phyloP scores from a whole-genome alignment of 352 stramenopile species.

The Pythium brachiatum region DNA sequence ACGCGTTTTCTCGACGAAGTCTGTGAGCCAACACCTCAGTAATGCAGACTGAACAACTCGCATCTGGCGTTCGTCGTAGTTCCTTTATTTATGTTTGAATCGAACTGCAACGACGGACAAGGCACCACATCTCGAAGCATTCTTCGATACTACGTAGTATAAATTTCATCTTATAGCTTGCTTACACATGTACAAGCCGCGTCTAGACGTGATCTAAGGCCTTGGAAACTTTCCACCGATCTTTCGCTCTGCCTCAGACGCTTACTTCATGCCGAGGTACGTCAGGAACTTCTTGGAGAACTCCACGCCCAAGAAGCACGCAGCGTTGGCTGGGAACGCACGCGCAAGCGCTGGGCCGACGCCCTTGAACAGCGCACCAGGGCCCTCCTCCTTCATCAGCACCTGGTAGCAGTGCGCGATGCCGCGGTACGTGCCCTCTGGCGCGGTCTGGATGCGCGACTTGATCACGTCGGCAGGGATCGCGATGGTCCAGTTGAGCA shows the following conservation, averaged over 20 bases:
- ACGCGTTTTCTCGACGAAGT: constrained; percentile 80
- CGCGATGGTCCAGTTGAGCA: constrained; percentile 94
- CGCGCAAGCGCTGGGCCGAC: constrained; percentile 92
- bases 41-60: too few relatives aligned
- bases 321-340: constrained; percentile 95
- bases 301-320: constrained; percentile 92
- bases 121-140: neutral
- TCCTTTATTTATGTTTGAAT: neutral
- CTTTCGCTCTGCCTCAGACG: neutral
- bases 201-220: constrained; percentile 6
- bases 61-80: neutral
- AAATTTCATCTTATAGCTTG: neutral
- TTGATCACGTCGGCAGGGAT: constrained; percentile 97
- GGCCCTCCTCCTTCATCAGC: constrained; percentile 94
- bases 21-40: constrained; percentile 44
- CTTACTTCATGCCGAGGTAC: constrained; percentile 75
- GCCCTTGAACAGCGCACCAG: constrained; percentile 92
- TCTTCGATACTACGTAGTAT: neutral
- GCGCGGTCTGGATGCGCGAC: constrained; percentile 94
- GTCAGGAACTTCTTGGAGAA: constrained; percentile 85
- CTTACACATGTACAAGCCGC: neutral
- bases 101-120: neutral
- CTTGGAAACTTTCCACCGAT: neutral
- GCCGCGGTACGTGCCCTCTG: constrained; percentile 93
- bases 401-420: constrained; percentile 91